Evolutionary conservation across 2,329 filamentous ascomycete species (phyloP).

Genomic region (Lasiodiplodia sp.): DNA sequence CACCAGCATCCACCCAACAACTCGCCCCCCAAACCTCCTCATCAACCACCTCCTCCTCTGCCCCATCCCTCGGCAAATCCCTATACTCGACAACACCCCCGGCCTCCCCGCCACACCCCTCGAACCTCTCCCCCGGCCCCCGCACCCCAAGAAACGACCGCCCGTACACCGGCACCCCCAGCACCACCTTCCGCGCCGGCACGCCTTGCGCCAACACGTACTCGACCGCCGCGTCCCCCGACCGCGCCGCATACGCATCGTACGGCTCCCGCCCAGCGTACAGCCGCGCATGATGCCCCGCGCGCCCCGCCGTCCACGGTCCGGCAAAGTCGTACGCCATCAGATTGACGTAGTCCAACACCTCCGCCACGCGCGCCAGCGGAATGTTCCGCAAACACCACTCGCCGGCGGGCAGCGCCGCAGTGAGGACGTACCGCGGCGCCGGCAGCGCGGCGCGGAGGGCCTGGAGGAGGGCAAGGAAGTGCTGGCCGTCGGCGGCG

Average conservation of each 20-base stretch:
- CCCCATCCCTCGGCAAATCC: conserved; percentile 67
- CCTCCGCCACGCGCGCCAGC: conserved; percentile 65
- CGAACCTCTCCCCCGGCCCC: conserved; percentile 69
- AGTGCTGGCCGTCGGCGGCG: conserved; percentile 71
- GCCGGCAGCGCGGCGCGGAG: conserved; percentile 72
- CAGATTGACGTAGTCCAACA: conserved; percentile 78
- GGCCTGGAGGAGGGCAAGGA: conserved; percentile 72
- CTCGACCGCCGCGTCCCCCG: conserved; percentile 69
- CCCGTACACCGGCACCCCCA: conserved; percentile 79
- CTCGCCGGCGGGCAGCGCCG: conserved; percentile 73
- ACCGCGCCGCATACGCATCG: conserved; percentile 62
- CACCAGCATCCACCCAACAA: neutral
- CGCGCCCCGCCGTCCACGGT: conserved; percentile 66
- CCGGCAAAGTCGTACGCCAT: conserved; percentile 84
- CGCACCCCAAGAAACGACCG: conserved; percentile 72
- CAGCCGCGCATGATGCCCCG: conserved; percentile 79
- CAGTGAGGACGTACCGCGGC: conserved; percentile 72
- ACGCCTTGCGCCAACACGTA: conserved; percentile 73
- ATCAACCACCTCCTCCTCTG: conserved; percentile 73
- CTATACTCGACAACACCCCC: conserved; percentile 76
- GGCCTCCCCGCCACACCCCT: conserved; percentile 56
- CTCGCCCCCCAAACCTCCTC: conserved; percentile 69
- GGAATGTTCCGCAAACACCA: conserved; percentile 74
- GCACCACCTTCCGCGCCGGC: conserved; percentile 72
- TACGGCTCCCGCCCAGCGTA: conserved; percentile 62